A percentile compares a stretch with the other conserved stretches of the same genome.
phyloP scores from a whole-genome alignment of 1,284 basidiomycete genomes.

The Leccinum pseudoinsigne region DNA sequence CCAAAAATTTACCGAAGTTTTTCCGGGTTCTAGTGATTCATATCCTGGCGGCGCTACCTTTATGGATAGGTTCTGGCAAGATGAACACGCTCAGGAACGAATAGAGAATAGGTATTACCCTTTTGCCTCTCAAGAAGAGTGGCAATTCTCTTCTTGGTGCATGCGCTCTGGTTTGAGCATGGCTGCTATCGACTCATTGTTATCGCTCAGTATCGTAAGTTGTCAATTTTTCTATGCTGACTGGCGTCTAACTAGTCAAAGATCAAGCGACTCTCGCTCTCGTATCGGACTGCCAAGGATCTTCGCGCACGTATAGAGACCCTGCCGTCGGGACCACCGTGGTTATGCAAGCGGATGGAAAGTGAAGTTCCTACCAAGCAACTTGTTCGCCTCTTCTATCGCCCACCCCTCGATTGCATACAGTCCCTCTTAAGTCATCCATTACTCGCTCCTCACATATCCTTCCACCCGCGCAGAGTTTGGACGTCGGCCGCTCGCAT shows the following conservation, averaged over 20 bases:
- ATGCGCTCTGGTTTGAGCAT: background rate
- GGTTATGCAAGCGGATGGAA: background rate
- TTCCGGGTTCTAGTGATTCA: background rate
- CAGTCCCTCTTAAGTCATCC: no score
- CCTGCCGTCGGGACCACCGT: background rate
- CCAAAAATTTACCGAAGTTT: background rate
- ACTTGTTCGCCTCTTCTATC: slow-evolving; percentile 31
- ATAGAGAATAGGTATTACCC: background rate
- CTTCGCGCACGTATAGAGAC: background rate
- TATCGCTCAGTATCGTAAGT: background rate
- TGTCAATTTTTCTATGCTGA: background rate
- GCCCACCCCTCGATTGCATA: no score
- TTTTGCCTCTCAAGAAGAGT: background rate
- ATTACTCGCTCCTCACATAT: no score
- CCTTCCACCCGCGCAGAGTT: no score
- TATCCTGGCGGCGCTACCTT: background rate
- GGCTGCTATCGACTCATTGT: background rate
- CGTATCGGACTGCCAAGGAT: background rate
- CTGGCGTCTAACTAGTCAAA: background rate
- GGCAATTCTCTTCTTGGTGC: background rate
- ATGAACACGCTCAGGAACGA: background rate
- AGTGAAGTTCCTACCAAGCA: background rate
- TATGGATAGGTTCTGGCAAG: background rate
- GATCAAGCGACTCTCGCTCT: background rate
- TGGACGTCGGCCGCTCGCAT: no score